Conservation (phyloP, 2,329 filamentous ascomycete species). For the Chaetomium strumarium region DNA sequence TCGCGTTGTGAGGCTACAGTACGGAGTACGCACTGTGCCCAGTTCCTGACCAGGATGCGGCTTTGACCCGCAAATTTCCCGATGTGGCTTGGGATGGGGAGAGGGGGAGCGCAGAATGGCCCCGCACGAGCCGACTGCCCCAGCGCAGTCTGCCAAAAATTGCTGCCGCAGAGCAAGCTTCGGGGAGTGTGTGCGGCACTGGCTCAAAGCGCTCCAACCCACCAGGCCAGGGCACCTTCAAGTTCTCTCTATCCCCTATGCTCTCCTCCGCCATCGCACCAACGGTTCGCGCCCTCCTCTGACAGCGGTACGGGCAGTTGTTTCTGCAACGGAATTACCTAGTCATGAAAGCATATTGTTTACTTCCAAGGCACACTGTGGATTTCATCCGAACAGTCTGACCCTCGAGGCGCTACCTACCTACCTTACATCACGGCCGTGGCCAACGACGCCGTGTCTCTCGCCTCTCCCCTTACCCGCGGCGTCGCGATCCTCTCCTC, state of each 20-base stretch:
- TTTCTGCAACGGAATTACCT: constrained; percentile 1
- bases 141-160: constrained; percentile 24
- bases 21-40: not conserved
- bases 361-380: constrained; percentile 12
- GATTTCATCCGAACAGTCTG: constrained; percentile 16
- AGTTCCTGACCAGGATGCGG: not conserved
- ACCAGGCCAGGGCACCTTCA: too few species aligned
- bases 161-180: constrained; percentile 18
- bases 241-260: constrained; percentile 12
- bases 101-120: not conserved
- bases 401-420: constrained; percentile 6
- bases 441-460: not conserved
- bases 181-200: constrained; percentile 17
- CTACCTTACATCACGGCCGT: not conserved
- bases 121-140: constrained; percentile 12
- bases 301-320: constrained; percentile 5
- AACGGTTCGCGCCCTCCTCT: constrained; percentile 8
- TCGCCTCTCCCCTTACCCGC: not conserved
- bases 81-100: constrained; percentile 3
- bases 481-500: constrained; percentile 6
- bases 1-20: too few species aligned
- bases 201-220: constrained; percentile 17
- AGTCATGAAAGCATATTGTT: constrained; percentile 20
- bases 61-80: constrained; percentile 2
- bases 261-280: constrained; percentile 16